Evolutionary conservation across 208 protist genomes (phyloP).

Genomic region (Trypanosoma vivax): DNA sequence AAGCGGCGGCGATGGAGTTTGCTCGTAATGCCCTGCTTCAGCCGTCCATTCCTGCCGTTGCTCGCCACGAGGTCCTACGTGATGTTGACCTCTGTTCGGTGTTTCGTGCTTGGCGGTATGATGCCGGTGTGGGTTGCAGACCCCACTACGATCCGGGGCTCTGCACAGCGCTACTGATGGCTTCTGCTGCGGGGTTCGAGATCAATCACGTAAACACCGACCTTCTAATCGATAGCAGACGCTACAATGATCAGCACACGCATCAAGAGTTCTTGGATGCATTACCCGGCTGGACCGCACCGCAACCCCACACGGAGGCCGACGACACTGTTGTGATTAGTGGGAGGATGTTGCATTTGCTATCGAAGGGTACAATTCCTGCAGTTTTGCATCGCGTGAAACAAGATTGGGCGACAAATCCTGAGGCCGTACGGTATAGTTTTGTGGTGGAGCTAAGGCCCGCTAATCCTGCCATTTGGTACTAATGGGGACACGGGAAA

Average conservation of each 20-base stretch:
- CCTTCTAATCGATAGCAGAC: too few species aligned
- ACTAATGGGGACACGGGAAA: constrained; percentile 26
- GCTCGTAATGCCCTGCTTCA: constrained; percentile 18
- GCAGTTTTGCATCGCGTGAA: constrained; percentile 61
- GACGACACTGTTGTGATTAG: constrained; percentile 31
- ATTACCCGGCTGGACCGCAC: constrained; percentile 3
- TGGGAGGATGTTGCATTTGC: constrained; percentile 34
- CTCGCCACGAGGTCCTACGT: constrained; percentile 19
- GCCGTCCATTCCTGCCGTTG: constrained; percentile 3
- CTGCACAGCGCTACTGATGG: constrained; percentile 43
- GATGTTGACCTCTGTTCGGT: constrained; percentile 41
- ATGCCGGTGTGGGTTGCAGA: constrained; percentile 40
- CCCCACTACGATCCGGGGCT: constrained; percentile 75
- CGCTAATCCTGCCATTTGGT: constrained; percentile 21
- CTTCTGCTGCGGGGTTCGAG: constrained; percentile 51
- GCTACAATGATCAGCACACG: not conserved
- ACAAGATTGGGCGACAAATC: constrained; percentile 28
- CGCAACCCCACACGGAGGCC: constrained; percentile 1
- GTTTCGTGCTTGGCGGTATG: constrained; percentile 60
- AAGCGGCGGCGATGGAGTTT: constrained; percentile 26
- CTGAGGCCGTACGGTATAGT: constrained; percentile 32
- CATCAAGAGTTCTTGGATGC: constrained; percentile 5
- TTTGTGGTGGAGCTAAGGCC: constrained; percentile 72
- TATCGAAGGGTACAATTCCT: constrained; percentile 26
- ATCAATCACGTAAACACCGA: too few species aligned